Conservation (phyloP, 495 filamentous ascomycete species). For the Extremus antarcticus region DNA sequence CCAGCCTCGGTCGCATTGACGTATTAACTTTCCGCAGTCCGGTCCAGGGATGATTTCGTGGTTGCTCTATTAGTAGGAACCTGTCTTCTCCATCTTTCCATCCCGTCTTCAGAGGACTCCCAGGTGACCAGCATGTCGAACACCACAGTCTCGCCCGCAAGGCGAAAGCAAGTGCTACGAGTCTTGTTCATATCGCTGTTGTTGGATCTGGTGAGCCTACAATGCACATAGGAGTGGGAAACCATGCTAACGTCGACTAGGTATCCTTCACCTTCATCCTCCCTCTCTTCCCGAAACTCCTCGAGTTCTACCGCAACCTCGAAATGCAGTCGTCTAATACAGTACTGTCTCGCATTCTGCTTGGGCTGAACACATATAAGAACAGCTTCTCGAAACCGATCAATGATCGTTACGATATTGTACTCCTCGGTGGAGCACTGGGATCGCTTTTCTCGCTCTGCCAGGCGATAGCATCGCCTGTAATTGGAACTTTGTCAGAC, state of each 20-base stretch:
- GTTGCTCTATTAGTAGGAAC: neutral
- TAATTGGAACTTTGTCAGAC: constrained; percentile 84
- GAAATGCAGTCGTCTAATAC: constrained; percentile 49
- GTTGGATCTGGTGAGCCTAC: constrained; percentile 50
- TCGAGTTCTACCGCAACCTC: constrained; percentile 81
- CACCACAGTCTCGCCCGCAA: neutral
- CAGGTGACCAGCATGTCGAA: neutral
- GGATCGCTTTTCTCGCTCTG: constrained; percentile 89
- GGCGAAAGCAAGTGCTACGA: constrained; percentile 69
- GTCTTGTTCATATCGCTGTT: constrained; percentile 65
- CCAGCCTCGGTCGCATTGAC: too few relatives aligned
- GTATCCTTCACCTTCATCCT: constrained; percentile 96
- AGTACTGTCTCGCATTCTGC: constrained; percentile 65
- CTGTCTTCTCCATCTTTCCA: neutral
- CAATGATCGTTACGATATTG: constrained; percentile 92
- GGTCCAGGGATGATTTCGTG: too few relatives aligned
- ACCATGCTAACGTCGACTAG: constrained; percentile 28
- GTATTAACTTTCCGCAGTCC: too few relatives aligned
- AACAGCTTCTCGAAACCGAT: constrained; percentile 85
- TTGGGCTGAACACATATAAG: constrained; percentile 89
- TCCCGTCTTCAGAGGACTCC: neutral
- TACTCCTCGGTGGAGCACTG: constrained; percentile 86
- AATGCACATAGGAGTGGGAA: neutral
- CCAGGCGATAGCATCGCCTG: constrained; percentile 82
- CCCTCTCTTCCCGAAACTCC: constrained; percentile 84